Base-by-base conservation (phyloP, 2,329 filamentous ascomycete genomes). In the Trichophyton rubrum region DNA sequence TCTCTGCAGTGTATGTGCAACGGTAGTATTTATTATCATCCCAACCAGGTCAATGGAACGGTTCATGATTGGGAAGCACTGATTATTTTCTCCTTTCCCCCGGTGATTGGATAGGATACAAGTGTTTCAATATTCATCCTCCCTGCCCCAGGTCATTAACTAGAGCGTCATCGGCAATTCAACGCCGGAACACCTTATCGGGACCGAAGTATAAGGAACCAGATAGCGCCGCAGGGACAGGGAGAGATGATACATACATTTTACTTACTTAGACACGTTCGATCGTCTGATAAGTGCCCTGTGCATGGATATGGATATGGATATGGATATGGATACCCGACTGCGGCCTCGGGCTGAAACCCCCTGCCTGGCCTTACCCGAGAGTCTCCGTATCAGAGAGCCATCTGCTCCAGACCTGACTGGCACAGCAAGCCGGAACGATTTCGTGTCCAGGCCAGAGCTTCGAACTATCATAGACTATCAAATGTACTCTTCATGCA, bases 11-110 rank as follows among this genome's bases (percentile, higher is more conserved):
- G 24, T 15, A 30, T 53, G 49, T 53, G 49, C 49, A 53, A 53
- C 49, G 49, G 49, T 53, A 53, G 49, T 22, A 53, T 53, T 53
- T 53, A 53, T 53, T 53, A 53, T 7, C 49, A 53, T 53, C 49
- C 49, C 49, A 30, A 53, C 49, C 49, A 33, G 27, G 49, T n/a
- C 49, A 15, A 53, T 53, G 49, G 49, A 53, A 53, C n/a, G 13
- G 27, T 53, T 53, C 49, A 53, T 53, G 49, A 53, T 53, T 53
- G 49, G 49, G 49, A 53, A 53, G 49, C 27, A 17, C 49, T 33
- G 13, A 2, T 17, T n/a, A 33, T 53, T 53, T 53, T 53, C 22
- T 53, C 49, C 49, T 53, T 53, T 53, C 4, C 27, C 22, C 49
- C 49, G 24, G 17, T 53, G 22, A 53, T 53, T 53, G 49, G 49